Evolutionary conservation across 257 asterid genomes (phyloP), one percentile per base, ranked within the genome.

Genomic region (Fraxinus excelsior): DNA sequence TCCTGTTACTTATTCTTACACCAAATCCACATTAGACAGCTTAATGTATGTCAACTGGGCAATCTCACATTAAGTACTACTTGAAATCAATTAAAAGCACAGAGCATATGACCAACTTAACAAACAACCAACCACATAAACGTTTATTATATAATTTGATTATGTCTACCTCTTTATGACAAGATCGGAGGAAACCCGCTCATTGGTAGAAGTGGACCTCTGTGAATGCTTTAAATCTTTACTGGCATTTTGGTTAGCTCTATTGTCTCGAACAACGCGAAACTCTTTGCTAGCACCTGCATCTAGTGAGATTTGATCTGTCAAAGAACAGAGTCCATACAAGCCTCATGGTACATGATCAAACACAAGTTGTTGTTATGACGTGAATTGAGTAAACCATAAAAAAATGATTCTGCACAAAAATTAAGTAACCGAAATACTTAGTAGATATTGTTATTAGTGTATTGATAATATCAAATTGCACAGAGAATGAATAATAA

Each of bases 181-280:
- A 70, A 64, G 81, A 80, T 79, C 73, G 65, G 90, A 68, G 71
- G 80, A 74, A 64, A 11, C 85, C 82, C 76, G 82, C 68, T 90
- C 88, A 72, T 34, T 72, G 71, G 75, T 79, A 42, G 92, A 75
- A 73, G 87, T 79, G 64, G 94, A 82, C 84, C 74, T 85, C 70
- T 84, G 87, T 68, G 80, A 86, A 80, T 86, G 83, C 85, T 90
- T 91, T 72, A 82, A 70, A 81, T 86, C 96, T 80, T 73, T 67
- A 77, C 71, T 71, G 67, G 88, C 79, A 79, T 80, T 85, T 70
- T 88, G 97, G 82, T 72, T 87, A 65, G 85, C 87, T 87, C 97
- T 93, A 80, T 93, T 96, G 85, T 96, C 99, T 78, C 97, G 90
- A 80, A 96, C 97, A 71, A 93, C 88, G 34, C 99, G 97, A 78